phyloP scores from a whole-genome alignment of 495 filamentous ascomycete species.

The Apiosordaria backusii region DNA sequence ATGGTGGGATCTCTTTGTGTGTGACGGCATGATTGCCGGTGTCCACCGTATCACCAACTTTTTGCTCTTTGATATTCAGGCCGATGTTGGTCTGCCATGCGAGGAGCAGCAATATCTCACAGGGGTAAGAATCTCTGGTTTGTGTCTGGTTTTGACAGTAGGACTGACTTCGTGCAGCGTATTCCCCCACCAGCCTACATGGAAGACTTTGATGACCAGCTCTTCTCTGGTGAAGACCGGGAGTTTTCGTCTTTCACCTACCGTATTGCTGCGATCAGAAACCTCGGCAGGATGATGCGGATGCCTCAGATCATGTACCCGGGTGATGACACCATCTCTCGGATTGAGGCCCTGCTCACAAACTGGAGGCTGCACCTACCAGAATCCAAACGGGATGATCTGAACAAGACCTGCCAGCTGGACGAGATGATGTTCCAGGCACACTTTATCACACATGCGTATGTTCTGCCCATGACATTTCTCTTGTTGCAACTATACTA shows the following conservation, averaged over 20 bases:
- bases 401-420: constrained; percentile 62
- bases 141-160: background rate
- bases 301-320: constrained; percentile 45
- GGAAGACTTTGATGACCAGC: constrained; percentile 67
- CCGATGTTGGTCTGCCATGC: constrained; percentile 67
- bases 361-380: constrained; percentile 84
- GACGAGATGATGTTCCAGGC: constrained; percentile 94
- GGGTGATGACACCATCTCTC: constrained; percentile 44
- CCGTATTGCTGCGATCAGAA: constrained; percentile 68
- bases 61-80: constrained; percentile 50
- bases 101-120: constrained; percentile 67
- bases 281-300: constrained; percentile 70
- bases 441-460: constrained; percentile 74
- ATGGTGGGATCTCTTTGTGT: constrained; percentile 87
- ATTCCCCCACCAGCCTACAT: constrained; percentile 60
- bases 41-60: constrained; percentile 58
- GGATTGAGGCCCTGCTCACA: constrained; percentile 70
- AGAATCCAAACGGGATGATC: constrained; percentile 64
- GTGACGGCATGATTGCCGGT: constrained; percentile 65
- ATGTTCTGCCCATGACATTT: constrained; percentile 25
- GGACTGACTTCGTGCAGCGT: constrained; percentile 38
- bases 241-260: constrained; percentile 77
- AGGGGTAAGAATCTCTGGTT: constrained; percentile 49
- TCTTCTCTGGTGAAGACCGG: constrained; percentile 59
- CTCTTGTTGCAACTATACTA: constrained; percentile 12